phyloP scores from a whole-genome alignment of 345 rosid species.

The Microthlaspi erraticum region DNA sequence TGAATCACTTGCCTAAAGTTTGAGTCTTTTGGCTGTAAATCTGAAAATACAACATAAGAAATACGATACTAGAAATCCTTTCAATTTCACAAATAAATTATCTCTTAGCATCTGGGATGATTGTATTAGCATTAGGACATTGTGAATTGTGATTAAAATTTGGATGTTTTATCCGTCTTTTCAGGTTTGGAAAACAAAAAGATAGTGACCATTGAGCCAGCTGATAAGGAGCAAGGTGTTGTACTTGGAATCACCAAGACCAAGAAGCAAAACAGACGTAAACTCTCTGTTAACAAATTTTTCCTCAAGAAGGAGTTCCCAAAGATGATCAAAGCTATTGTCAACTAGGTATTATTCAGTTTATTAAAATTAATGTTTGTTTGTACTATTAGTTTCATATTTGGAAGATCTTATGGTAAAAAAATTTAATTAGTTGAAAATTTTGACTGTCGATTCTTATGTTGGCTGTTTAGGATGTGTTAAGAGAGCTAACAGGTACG shows the following conservation, averaged over 20 bases:
- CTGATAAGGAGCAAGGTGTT: constrained; percentile 56
- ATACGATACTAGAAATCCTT: no score
- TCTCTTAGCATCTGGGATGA: no score
- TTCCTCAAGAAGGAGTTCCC: constrained; percentile 73
- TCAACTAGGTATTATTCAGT: constrained; percentile 57
- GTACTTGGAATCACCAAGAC: constrained; percentile 67
- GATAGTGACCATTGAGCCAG: constrained; percentile 63
- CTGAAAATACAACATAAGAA: no score
- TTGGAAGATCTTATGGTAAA: neutral
- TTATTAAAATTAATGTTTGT: neutral
- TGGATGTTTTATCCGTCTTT: neutral
- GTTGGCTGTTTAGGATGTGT: constrained; percentile 25
- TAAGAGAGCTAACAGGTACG: constrained; percentile 49
- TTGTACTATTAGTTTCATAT: neutral
- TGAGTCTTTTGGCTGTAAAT: no score
- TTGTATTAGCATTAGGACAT: neutral
- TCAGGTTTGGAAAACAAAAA: constrained; percentile 70
- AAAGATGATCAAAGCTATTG: constrained; percentile 72
- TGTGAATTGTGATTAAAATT: neutral
- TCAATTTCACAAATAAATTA: no score
- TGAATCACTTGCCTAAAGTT: no score
- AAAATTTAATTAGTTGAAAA: neutral
- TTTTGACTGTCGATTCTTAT: neutral
- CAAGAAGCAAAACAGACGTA: constrained; percentile 71
- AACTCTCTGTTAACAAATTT: constrained; percentile 63